These are phyloP conservation scores for Wickerhamomyces tratensis DNA, from an alignment of 805 yeast genomes.

Conservation along the genomic window DNA sequence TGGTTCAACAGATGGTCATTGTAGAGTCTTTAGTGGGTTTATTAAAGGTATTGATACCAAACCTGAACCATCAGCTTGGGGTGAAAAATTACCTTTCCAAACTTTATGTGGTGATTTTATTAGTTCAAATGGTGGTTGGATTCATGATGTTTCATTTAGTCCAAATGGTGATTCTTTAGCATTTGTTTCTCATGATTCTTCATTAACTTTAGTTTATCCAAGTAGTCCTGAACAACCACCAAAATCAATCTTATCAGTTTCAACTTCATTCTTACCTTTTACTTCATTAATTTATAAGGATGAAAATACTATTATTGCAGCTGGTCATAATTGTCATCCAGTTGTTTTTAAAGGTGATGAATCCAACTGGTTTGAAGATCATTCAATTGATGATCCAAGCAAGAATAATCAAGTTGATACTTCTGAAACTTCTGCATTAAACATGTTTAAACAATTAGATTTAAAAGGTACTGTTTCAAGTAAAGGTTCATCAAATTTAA, in stretches of 20 bases:
- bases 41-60: conserved; percentile 82
- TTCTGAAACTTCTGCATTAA: conserved; percentile 67
- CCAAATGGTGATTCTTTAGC: conserved; percentile 73
- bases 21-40: conserved; percentile 80
- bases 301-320: conserved; percentile 65
- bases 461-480: conserved; percentile 70
- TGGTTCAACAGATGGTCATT: conserved; percentile 92
- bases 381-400: conserved; percentile 35
- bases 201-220: conserved; percentile 75
- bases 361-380: conserved; percentile 50
- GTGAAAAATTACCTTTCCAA: conserved; percentile 89
- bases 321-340: conserved; percentile 90
- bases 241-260: conserved; percentile 42
- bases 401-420: conserved; percentile 42
- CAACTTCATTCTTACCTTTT: conserved; percentile 73
- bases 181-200: conserved; percentile 78
- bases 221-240: conserved; percentile 60
- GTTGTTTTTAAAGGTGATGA: conserved; percentile 69
- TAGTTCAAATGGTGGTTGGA: conserved; percentile 74
- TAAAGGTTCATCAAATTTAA: conserved; percentile 36
- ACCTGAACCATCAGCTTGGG: conserved; percentile 84
- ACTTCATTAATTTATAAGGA: conserved; percentile 61
- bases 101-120: conserved; percentile 78
- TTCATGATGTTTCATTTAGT: conserved; percentile 82
- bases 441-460: conserved; percentile 93